Evolutionary conservation across 2,329 filamentous ascomycete genomes (phyloP).

Genomic region (Colletotrichum sp.): DNA sequence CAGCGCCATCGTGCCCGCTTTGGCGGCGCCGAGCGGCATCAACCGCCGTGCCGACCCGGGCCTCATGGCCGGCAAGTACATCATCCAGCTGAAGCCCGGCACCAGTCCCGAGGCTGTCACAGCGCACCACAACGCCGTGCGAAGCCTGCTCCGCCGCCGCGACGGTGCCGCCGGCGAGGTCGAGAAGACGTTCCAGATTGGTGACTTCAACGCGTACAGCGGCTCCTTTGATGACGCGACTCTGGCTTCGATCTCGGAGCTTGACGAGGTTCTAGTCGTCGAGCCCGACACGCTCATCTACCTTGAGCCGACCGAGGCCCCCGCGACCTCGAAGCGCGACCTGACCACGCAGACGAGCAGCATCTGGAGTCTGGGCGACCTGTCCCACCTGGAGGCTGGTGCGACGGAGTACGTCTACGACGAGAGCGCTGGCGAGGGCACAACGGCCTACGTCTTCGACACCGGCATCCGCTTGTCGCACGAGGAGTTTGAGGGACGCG

Average conservation of each 20-base stretch:
- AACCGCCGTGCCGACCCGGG: not conserved
- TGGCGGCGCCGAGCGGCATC: conserved; percentile 2
- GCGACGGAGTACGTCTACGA: conserved; percentile 33
- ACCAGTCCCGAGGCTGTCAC: conserved; percentile 28
- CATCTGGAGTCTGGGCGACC: conserved; percentile 35
- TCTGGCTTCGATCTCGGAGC: conserved; percentile 41
- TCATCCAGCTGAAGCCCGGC: conserved; percentile 48
- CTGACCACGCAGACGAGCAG: conserved; percentile 24
- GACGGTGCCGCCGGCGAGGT: conserved; percentile 32
- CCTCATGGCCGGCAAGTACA: conserved; percentile 46
- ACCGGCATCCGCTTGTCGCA: conserved; percentile 46
- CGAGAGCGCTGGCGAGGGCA: conserved; percentile 22
- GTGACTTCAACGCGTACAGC: conserved; percentile 44
- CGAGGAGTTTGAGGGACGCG: conserved; percentile 32
- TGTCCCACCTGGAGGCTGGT: conserved; percentile 44
- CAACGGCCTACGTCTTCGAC: conserved; percentile 47
- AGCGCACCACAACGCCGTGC: conserved; percentile 31
- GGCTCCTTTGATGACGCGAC: conserved; percentile 45
- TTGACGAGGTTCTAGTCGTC: conserved; percentile 34
- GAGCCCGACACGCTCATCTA: conserved; percentile 31
- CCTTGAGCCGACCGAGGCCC: not conserved
- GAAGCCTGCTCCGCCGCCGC: conserved; percentile 37
- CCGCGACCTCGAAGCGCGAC: not conserved
- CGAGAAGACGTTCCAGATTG: conserved; percentile 25
- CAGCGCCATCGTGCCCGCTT: not conserved